These are phyloP conservation scores for Hyphopichia homilentoma DNA, from an alignment of 805 yeast genomes.

Conservation along the genomic window DNA sequence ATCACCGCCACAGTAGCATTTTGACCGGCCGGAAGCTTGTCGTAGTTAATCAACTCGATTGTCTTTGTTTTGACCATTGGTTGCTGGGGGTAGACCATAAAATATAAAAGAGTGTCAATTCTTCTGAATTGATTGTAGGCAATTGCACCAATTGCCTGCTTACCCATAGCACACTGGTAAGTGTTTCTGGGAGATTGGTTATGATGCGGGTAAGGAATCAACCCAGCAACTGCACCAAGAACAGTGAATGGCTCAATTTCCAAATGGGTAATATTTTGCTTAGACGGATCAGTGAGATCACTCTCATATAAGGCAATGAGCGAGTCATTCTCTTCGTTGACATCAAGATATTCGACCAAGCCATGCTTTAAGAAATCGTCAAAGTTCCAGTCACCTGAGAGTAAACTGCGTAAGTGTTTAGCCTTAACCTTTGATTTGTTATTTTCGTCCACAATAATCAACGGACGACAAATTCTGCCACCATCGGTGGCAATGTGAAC, in stretches of 20 bases:
- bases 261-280: constrained; percentile 67
- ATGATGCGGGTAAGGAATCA: constrained; percentile 90
- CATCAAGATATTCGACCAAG: constrained; percentile 91
- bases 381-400: constrained; percentile 72
- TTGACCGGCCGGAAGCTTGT: constrained; percentile 97
- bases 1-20: constrained; percentile 98
- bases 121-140: constrained; percentile 95
- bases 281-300: constrained; percentile 42
- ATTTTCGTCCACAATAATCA: constrained; percentile 73
- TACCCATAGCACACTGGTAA: constrained; percentile 95
- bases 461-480: constrained; percentile 95
- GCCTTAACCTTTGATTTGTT: constrained; percentile 69
- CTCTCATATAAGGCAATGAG: constrained; percentile 85
- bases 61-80: constrained; percentile 99
- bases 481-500: constrained; percentile 99
- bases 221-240: constrained; percentile 88
- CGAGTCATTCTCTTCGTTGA: constrained; percentile 95
- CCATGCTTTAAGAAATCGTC: constrained; percentile 88
- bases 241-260: constrained; percentile 96
- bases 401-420: constrained; percentile 60
- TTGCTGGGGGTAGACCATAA: constrained; percentile 99
- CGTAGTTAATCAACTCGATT: constrained; percentile 91
- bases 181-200: constrained; percentile 92
- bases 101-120: constrained; percentile 87
- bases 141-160: constrained; percentile 99